These are phyloP conservation scores for Dillenia turbinata DNA, from an alignment of 164 flowering plant species.

Conservation along the genomic window DNA sequence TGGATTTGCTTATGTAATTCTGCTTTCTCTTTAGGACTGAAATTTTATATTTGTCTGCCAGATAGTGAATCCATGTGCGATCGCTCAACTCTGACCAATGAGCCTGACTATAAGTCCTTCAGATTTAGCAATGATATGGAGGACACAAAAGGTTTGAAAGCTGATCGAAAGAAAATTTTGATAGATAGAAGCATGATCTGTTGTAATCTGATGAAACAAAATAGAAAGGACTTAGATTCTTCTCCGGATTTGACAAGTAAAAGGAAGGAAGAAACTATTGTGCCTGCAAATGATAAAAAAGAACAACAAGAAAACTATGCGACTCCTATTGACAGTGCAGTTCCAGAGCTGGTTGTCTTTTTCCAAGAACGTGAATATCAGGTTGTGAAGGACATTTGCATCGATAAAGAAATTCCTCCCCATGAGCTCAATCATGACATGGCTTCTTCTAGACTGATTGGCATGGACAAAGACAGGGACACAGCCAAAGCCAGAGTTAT, in stretches of 20 bases:
- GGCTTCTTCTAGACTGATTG: constrained; percentile 12
- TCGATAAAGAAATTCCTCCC: constrained; percentile 56
- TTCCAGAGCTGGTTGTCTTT: constrained; percentile 40
- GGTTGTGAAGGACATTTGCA: constrained; percentile 54
- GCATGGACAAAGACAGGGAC: constrained; percentile 14
- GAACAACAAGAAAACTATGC: constrained; percentile 35
- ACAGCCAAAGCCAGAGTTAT: constrained; percentile 13
- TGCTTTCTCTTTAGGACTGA: background rate
- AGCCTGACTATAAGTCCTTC: constrained; percentile 10
- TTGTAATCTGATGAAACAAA: constrained; percentile 10
- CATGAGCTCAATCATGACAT: constrained; percentile 10
- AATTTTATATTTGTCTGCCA: constrained; percentile 9
- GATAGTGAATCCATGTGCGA: constrained; percentile 13
- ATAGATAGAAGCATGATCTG: constrained; percentile 17
- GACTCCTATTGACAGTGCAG: constrained; percentile 35
- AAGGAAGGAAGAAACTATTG: constrained; percentile 10
- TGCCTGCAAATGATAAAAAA: constrained; percentile 19
- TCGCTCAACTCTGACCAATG: constrained; percentile 2
- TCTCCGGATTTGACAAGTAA: constrained; percentile 14
- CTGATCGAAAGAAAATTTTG: constrained; percentile 9
- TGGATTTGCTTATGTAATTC: background rate
- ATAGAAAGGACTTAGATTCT: constrained; percentile 4
- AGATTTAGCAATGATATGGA: constrained; percentile 16
- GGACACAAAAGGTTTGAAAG: constrained; percentile 16
- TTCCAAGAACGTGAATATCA: constrained; percentile 36